Evolutionary conservation across 2,329 filamentous ascomycete species (phyloP).

Genomic region (Bipolaris victoriae): DNA sequence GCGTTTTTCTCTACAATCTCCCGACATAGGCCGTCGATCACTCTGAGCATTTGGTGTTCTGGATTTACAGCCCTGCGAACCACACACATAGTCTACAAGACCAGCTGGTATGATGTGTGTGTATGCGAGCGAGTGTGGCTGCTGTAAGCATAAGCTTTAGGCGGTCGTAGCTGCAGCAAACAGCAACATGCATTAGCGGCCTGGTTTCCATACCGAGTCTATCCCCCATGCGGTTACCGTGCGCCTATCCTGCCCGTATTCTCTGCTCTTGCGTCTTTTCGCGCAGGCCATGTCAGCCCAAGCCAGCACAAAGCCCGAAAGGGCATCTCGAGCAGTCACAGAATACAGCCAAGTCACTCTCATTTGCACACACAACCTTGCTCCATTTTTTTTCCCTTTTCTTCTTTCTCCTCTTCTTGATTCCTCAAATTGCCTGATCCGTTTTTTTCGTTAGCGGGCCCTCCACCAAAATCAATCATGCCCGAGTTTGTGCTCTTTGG

Average conservation of each 20-base stretch:
- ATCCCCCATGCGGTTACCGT: constrained; percentile 4
- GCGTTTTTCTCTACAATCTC: background rate
- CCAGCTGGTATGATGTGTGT: background rate
- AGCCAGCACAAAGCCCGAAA: background rate
- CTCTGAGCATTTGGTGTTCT: background rate
- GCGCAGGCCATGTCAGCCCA: background rate
- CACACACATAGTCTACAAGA: background rate
- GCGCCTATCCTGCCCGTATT: background rate
- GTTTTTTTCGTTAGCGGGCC: background rate
- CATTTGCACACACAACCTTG: background rate
- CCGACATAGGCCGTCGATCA: background rate
- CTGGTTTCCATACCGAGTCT: background rate
- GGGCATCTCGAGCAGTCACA: background rate
- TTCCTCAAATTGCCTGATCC: too few relatives aligned
- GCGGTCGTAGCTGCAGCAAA: constrained; percentile 7
- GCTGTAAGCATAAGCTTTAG: background rate
- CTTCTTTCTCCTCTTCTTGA: too few relatives aligned
- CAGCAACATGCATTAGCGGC: constrained; percentile 11
- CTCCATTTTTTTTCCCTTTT: background rate
- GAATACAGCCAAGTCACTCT: background rate
- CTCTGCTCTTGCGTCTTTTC: background rate
- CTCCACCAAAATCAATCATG: background rate
- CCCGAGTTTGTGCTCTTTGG: constrained; percentile 45
- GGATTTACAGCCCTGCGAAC: background rate
- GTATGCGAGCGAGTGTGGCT: background rate